Evolutionary conservation across 176 grass and related monocot species (phyloP).

Genomic region (bread wheat (Triticum aestivum)): DNA sequence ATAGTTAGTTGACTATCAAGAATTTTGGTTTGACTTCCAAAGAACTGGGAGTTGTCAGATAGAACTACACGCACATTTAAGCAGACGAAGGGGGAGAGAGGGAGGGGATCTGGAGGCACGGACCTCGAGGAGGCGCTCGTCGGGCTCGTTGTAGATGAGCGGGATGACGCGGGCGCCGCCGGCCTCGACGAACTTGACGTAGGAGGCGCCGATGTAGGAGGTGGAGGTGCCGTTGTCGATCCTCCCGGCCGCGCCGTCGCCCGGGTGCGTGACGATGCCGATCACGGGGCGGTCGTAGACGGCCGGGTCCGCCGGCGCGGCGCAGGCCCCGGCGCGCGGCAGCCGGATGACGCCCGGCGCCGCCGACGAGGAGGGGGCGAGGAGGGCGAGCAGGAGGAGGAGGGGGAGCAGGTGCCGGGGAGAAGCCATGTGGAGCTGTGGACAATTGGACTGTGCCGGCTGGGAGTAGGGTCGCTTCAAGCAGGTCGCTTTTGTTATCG

Average conservation of each 20-base stretch:
- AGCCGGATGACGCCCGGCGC: constrained; percentile 32
- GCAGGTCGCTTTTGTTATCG: not conserved
- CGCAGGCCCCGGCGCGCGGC: constrained; percentile 23
- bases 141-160: constrained; percentile 85
- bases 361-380: not conserved
- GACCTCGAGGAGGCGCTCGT: constrained; percentile 68
- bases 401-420: constrained; percentile 14
- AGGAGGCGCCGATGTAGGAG: constrained; percentile 64
- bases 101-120: not conserved
- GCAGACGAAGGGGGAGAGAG: not conserved
- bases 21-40: not conserved
- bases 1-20: not conserved
- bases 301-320: constrained; percentile 36
- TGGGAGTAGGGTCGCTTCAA: not conserved
- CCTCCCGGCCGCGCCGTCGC: constrained; percentile 61
- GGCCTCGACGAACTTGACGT: constrained; percentile 92
- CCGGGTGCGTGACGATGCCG: constrained; percentile 90
- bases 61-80: not conserved
- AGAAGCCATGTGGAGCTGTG: constrained; percentile 25
- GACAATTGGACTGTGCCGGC: not conserved
- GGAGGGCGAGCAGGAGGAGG: constrained; percentile 1
- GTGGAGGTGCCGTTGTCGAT: constrained; percentile 47
- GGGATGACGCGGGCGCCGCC: constrained; percentile 80
- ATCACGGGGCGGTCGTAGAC: constrained; percentile 74
- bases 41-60: not conserved